phyloP scores from a whole-genome alignment of 208 protist species.

The Leptomonas seymouri region DNA sequence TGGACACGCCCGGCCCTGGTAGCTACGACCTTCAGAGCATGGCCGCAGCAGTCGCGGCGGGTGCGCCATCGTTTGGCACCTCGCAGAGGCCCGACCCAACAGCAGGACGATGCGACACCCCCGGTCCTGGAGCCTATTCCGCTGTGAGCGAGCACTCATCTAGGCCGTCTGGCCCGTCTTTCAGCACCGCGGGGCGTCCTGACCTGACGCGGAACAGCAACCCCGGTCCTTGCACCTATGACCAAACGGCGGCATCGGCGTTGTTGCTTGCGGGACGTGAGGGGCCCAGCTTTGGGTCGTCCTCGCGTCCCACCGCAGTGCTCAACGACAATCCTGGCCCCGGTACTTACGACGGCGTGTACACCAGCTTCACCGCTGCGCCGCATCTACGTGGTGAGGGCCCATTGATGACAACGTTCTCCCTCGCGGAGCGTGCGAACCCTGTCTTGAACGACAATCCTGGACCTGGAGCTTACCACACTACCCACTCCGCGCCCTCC shows the following conservation, averaged over 20 bases:
- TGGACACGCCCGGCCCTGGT: conserved; percentile 31
- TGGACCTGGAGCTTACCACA: conserved; percentile 47
- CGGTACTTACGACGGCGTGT: conserved; percentile 23
- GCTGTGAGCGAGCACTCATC: no score
- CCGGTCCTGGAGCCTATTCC: conserved; percentile 20
- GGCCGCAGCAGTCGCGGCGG: neutral
- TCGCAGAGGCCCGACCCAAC: conserved; percentile 10
- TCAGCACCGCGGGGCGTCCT: neutral
- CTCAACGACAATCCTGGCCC: conserved; percentile 32
- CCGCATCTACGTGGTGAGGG: neutral
- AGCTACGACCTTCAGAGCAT: conserved; percentile 20
- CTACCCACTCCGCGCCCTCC: neutral
- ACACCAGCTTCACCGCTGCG: neutral
- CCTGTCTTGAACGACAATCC: conserved; percentile 10
- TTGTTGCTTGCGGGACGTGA: neutral
- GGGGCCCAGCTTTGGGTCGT: conserved; percentile 8
- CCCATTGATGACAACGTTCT: neutral
- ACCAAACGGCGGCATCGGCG: neutral
- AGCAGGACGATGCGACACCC: conserved; percentile 18
- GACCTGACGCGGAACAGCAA: conserved; percentile 6
- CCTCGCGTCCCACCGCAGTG: neutral
- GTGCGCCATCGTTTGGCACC: conserved; percentile 7
- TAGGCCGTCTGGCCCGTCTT: neutral
- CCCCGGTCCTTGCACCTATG: conserved; percentile 30
- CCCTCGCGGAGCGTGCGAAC: conserved; percentile 1